Evolutionary conservation across 1,139 yeast genomes (phyloP).

Genomic region (Nakaseomyces uthaithaninus): DNA sequence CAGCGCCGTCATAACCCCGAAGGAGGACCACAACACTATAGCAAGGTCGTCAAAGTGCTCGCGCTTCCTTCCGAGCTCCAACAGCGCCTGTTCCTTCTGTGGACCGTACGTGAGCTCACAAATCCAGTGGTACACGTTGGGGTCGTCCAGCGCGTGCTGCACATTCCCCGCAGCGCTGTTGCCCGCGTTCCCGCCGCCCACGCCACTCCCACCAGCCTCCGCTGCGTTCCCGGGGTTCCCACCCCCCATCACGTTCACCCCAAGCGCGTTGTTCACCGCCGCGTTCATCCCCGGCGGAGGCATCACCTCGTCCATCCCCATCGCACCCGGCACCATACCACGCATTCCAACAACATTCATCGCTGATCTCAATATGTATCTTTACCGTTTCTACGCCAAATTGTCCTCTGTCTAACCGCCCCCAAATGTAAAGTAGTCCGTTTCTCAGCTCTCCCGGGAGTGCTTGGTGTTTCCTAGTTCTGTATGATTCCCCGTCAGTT

Average conservation of each 20-base stretch:
- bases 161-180: conserved; percentile 9
- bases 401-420: background rate
- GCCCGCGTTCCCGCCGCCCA: conserved; percentile 6
- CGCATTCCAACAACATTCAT: conserved; percentile 6
- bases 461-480: too few relatives aligned
- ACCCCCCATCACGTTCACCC: background rate
- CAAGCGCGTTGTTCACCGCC: conserved; percentile 1
- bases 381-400: background rate
- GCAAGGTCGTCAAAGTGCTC: conserved; percentile 95
- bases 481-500: too few relatives aligned
- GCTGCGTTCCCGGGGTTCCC: conserved; percentile 33
- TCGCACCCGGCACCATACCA: conserved; percentile 3
- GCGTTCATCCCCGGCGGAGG: conserved; percentile 7
- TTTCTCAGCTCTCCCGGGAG: too few relatives aligned
- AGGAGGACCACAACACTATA: conserved; percentile 86
- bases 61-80: conserved; percentile 87
- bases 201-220: conserved; percentile 16
- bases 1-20: conserved; percentile 90
- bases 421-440: background rate
- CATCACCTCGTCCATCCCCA: conserved; percentile 2
- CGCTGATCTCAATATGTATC: background rate
- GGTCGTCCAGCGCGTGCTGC: conserved; percentile 67
- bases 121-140: conserved; percentile 85
- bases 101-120: conserved; percentile 83
- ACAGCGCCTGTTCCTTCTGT: conserved; percentile 81